These are phyloP conservation scores for Phytophthora capsici DNA, from an alignment of 352 stramenopile genomes.

Conservation along the genomic window DNA sequence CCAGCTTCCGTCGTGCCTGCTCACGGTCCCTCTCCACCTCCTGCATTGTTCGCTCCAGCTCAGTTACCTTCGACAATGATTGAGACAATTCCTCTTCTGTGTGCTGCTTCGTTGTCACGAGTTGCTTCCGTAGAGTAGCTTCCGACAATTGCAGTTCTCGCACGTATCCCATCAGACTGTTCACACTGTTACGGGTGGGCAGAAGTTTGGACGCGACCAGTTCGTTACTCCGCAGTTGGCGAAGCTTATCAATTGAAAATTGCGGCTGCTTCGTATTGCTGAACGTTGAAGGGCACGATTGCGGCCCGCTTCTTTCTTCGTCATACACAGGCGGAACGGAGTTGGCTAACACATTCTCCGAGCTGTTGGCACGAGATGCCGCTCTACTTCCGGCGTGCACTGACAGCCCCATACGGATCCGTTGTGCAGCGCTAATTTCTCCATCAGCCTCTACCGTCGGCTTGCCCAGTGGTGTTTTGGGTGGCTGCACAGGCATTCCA, in stretches of 20 bases:
- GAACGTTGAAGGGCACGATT: slow-evolving; percentile 50
- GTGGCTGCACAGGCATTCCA: slow-evolving; percentile 37
- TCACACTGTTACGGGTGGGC: slow-evolving; percentile 60
- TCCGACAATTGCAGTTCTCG: slow-evolving; percentile 76
- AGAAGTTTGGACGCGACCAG: slow-evolving; percentile 65
- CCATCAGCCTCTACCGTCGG: slow-evolving; percentile 33
- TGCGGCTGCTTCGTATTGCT: slow-evolving; percentile 40
- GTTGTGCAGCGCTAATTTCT: slow-evolving; percentile 63
- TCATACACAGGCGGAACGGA: slow-evolving; percentile 32
- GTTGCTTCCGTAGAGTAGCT: slow-evolving; percentile 60
- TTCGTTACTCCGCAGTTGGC: slow-evolving; percentile 40
- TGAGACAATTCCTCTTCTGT: slow-evolving; percentile 58
- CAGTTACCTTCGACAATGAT: slow-evolving; percentile 47
- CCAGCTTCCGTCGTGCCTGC: slow-evolving; percentile 34
- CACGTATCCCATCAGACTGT: slow-evolving; percentile 81
- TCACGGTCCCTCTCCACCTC: slow-evolving; percentile 46
- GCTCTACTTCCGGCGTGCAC: slow-evolving; percentile 38
- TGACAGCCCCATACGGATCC: slow-evolving; percentile 61
- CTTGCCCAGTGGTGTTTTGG: slow-evolving; percentile 61
- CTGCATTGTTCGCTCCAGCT: slow-evolving; percentile 56
- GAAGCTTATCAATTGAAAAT: slow-evolving; percentile 38
- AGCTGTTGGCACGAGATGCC: slow-evolving; percentile 37
- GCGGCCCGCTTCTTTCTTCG: slow-evolving; percentile 45
- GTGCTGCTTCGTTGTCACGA: slow-evolving; percentile 60
- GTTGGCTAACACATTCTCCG: slow-evolving; percentile 38